These are phyloP conservation scores for Ceratobasidium papillatum DNA, from an alignment of 1,284 basidiomycete species.

Conservation along the genomic window DNA sequence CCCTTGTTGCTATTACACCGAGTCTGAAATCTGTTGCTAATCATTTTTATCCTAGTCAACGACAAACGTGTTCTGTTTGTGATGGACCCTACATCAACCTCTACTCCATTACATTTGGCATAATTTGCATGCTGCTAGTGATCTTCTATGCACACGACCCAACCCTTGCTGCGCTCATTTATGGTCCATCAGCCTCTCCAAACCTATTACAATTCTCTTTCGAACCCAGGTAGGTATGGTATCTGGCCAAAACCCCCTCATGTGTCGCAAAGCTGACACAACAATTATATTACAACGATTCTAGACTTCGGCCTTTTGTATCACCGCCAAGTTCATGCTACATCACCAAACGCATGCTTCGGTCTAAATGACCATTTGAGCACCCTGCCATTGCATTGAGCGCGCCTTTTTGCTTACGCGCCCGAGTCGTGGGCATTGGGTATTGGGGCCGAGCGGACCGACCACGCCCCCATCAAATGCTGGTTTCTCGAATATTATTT, in stretches of 20 bases:
- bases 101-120: not conserved
- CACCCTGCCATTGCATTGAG: not conserved
- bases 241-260: not conserved
- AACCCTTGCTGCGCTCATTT: not conserved
- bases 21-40: not conserved
- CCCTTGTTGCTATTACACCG: not conserved
- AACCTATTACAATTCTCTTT: not conserved
- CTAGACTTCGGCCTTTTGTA: not conserved
- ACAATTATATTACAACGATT: not conserved
- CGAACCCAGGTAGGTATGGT: not conserved
- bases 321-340: not conserved
- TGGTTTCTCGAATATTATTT: not conserved
- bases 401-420: not conserved
- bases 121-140: not conserved
- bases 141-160: not conserved
- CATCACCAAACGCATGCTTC: not conserved
- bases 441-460: not conserved
- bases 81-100: conserved; percentile 1
- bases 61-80: not conserved
- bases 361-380: not conserved
- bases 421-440: not conserved
- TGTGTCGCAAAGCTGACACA: not conserved
- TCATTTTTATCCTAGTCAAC: not conserved
- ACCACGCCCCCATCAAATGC: not conserved
- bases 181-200: not conserved